Evolutionary conservation across 2,329 filamentous ascomycete species (phyloP), one percentile per base, ranked within the genome.

Genomic region (Fusarium oligoseptatum): DNA sequence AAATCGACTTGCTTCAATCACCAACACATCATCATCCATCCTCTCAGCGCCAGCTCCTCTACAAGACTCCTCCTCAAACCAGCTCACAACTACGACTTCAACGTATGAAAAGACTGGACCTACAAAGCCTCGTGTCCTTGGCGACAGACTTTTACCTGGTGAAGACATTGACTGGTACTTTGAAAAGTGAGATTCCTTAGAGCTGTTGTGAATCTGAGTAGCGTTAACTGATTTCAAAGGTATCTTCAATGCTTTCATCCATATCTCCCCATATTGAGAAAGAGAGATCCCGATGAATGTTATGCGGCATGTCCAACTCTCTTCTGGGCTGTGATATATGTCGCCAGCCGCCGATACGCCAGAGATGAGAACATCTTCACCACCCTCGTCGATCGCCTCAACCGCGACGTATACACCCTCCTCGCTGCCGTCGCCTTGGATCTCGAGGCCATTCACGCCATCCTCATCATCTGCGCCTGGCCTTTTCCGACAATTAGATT

Each of bases 101-200:
- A 32, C 67, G 12, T 68, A 72, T 24, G 62, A 74, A 37, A 80
- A 80, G 61, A 66, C 74, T 17, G 79, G 79, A 4, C 78, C 81
- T 41, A 80, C 80, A 11, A 77, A 85, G 60, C 80, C 87, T 2
- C 83, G 88, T 57, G 82, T 86, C 6, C 76, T 90, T 12, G 85
- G 84, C 3, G 86, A 85, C 4, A 83, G 85, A 10, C 82, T 87
- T 1, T 85, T 90, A 57, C 83, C 88, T 0, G 86, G 87, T 1
- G 85, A 87, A 48, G 88, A 90, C 50, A 86, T 90, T 63, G 86
- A 88, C 64, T 88, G 85, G 76, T 90, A 90, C 72, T 90, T 90
- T 77, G 83, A 87, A 67, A 88, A 86, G 85, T 88, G 72, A 39
- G 52, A n/a, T 15, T 12, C 24, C n/a, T 12, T 20, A 1, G 17